Evolutionary conservation across 768 basidiomycete species (phyloP), one percentile per base, ranked within the genome.

Genomic region (Mycena filopes): DNA sequence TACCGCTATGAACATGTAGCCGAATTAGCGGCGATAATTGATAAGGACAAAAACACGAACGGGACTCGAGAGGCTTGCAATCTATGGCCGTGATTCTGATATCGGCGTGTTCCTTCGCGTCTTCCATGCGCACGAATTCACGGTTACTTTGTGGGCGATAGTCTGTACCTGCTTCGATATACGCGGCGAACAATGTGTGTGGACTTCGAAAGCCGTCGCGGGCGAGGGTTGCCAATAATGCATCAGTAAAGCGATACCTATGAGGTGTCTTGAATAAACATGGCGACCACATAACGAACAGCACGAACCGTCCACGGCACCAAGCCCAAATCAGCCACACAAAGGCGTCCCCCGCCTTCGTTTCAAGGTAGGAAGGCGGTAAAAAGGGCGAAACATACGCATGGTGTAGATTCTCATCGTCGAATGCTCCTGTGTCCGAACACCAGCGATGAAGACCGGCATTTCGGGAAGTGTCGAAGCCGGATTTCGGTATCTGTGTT

Each of bases 271-370:
- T 36, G 36, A 36, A 23, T 46, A 5, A 21, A 25, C 15, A 46
- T 8, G 11, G 45, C 8, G 11, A 1, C 9, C 13, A 15, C 4
- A 26, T 15, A 11, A 26, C 11, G 13, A 3, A 21, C 25, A 15
- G 9, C 36, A 57, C 31, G 16, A 38, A 63, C 61, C 61, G 29
- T 21, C 62, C 62, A 20, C 62, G 54, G n/a, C 46, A 42, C 45
- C 54, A 64, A 4, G 29, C 18, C 55, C 57, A 64, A 4, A 49
- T 40, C 18, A 25, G 47, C 33, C 31, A 23, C 21, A 55, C 25
- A 25, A 63, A 55, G 9, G 31, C n/a, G 18, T 48, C n/a, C 21
- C 62, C 55, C 3, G 29, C 40, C 8, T 2, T 15, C 8, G 46
- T 42, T 10, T 40, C 40, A 25, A 31, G 13, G 20, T 40, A 64